Evolutionary conservation across 2,329 filamentous ascomycete genomes (phyloP), one percentile per base, ranked within the genome.

Genomic region (Sporothrix luriei): DNA sequence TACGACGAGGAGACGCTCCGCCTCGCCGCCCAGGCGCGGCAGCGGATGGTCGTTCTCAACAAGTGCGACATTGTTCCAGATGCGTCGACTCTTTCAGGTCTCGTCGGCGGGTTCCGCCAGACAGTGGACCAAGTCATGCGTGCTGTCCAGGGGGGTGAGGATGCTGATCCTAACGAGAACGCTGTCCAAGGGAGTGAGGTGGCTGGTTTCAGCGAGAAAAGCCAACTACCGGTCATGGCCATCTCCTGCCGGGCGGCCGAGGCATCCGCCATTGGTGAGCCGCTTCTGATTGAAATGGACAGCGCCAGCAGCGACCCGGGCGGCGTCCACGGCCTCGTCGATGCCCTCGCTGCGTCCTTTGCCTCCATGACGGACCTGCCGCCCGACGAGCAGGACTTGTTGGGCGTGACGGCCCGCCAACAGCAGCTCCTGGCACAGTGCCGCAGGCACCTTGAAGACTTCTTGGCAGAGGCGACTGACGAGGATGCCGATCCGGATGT

Each of bases 341-440:
- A 85, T 71, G 83, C 97, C 26, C 84, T 99, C 24, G 86, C 88
- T n/a, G 75, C 78, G 43, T 85, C 87, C 2, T 97, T 98, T 77
- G 81, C 82, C 62, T 78, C 80, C 66, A 89, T 97, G 84, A 96
- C 93, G 1, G 81, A 84, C 46, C 83, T 94, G 76, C 86, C 88
- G 13, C 85, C 85, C 3, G 87, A 92, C 72, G 89, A 92, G 82
- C 87, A 93, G 80, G 92, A 97, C 75, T 90, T 95, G 4, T 85
- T 97, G 3, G 94, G 94, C 69, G 94, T 97, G 49, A 97, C 92
- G 21, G 92, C 94, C 79, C 90, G 95, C 70, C 95, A 99, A 82
- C 87, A 91, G 66, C 86, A 93, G 77, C 88, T 97, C 67, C 85
- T 99, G 61, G 84, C 87, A 65, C 84, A 88, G 76, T 97, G 94